phyloP scores from a whole-genome alignment of 225 moss, liverwort and hornwort species.

The Polytrichum formosum region DNA sequence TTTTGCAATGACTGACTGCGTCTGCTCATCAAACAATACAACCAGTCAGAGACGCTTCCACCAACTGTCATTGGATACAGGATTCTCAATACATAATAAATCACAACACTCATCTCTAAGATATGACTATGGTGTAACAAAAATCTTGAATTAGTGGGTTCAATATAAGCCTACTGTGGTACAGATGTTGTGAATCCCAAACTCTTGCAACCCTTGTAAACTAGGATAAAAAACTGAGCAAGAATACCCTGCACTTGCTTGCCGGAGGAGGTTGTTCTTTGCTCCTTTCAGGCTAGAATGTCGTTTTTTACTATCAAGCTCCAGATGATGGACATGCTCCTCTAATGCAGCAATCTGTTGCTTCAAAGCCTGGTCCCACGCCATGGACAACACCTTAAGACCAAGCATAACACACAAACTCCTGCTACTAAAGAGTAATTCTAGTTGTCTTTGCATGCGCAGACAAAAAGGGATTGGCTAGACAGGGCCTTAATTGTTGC shows the following conservation, averaged over 20 bases:
- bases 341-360: slow-evolving; percentile 88
- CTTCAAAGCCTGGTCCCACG: slow-evolving; percentile 66
- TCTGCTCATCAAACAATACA: slow-evolving; percentile 39
- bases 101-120: too few relatives aligned
- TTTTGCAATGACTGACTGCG: slow-evolving; percentile 75
- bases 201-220: too few relatives aligned
- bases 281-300: slow-evolving; percentile 39
- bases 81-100: too few relatives aligned
- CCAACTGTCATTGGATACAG: too few relatives aligned
- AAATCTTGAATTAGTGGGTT: too few relatives aligned
- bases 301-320: slow-evolving; percentile 68
- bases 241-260: slow-evolving; percentile 46
- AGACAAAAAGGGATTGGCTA: too few relatives aligned
- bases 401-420: not conserved
- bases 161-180: too few relatives aligned
- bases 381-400: not conserved
- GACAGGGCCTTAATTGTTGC: too few relatives aligned
- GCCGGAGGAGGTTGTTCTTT: slow-evolving; percentile 34
- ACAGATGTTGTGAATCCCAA: too few relatives aligned
- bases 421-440: not conserved
- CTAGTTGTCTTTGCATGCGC: not conserved
- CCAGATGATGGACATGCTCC: slow-evolving; percentile 85
- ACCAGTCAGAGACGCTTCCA: too few relatives aligned
- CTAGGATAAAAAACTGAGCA: not conserved
- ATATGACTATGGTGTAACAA: too few relatives aligned